These are phyloP conservation scores for Sporothrix luriei DNA, from an alignment of 2,329 filamentous ascomycete species.

Conservation along the genomic window DNA sequence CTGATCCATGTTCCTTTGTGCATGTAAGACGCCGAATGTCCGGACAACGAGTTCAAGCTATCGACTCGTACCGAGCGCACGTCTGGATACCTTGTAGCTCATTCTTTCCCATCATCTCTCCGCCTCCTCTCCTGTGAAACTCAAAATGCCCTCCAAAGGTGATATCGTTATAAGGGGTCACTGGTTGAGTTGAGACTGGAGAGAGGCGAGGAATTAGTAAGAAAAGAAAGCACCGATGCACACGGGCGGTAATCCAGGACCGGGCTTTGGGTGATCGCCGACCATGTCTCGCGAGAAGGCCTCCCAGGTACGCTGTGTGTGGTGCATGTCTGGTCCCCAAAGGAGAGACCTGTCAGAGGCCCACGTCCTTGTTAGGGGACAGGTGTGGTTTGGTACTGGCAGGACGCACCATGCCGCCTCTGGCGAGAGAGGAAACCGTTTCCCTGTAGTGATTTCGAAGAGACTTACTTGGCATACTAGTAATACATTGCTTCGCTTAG, in stretches of 20 bases:
- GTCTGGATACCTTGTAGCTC: background rate
- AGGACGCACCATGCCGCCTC: background rate
- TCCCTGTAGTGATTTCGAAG: background rate
- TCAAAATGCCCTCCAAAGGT: background rate
- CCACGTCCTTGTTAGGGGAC: background rate
- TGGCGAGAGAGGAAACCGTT: background rate
- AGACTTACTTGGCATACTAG: too few relatives aligned
- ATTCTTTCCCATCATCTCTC: background rate
- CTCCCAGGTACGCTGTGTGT: background rate
- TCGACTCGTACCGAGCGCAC: too few relatives aligned
- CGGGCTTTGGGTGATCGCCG: background rate
- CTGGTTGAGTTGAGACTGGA: background rate
- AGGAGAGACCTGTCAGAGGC: background rate
- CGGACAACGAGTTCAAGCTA: background rate
- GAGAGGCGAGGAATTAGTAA: background rate
- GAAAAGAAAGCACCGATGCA: background rate
- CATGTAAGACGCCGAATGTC: constrained; percentile 7
- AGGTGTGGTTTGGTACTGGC: background rate
- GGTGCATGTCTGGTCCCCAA: background rate
- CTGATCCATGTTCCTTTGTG: constrained; percentile 4
- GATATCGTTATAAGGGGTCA: background rate
- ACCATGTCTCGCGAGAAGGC: background rate
- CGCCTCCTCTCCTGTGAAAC: background rate
- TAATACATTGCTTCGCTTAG: too few relatives aligned
- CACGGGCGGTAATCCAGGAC: background rate